phyloP scores from a whole-genome alignment of 805 yeast species.

The Myxozyma monticola region DNA sequence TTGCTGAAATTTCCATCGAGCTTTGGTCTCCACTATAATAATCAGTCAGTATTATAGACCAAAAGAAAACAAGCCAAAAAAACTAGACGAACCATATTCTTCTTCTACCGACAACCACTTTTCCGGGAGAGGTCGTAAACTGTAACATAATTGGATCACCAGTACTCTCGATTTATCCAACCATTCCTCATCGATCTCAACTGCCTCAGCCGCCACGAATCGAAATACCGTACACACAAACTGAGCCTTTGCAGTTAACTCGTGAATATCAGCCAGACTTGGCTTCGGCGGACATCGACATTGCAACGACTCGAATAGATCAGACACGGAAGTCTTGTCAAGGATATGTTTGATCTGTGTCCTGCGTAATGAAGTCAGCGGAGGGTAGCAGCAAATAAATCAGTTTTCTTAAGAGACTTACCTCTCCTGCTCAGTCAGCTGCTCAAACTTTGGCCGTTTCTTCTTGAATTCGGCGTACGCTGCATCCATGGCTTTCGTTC shows the following conservation, averaged over 20 bases:
- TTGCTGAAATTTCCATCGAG: slow-evolving; percentile 20
- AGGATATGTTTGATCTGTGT: too few species aligned
- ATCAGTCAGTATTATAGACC: neutral
- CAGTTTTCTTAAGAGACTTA: too few species aligned
- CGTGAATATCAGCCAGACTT: too few species aligned
- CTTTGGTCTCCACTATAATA: slow-evolving; percentile 11
- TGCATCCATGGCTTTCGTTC: too few species aligned
- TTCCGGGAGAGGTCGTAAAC: slow-evolving; percentile 14
- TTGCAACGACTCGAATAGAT: too few species aligned
- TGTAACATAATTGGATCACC: neutral
- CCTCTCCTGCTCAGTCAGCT: too few species aligned
- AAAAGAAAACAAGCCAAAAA: neutral
- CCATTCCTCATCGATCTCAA: slow-evolving; percentile 1
- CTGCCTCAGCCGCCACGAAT: neutral
- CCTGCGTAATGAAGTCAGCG: too few species aligned
- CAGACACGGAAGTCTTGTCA: too few species aligned
- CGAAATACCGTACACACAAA: neutral
- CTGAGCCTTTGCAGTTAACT: neutral
- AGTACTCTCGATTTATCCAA: neutral
- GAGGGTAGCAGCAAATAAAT: too few species aligned
- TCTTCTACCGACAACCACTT: slow-evolving; percentile 20
- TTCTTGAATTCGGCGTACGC: too few species aligned
- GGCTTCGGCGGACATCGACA: too few species aligned
- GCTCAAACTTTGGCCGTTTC: too few species aligned
- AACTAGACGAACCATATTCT: slow-evolving; percentile 5